Conservation (phyloP, 495 filamentous ascomycete genomes). For the Penicillium odoratum region DNA sequence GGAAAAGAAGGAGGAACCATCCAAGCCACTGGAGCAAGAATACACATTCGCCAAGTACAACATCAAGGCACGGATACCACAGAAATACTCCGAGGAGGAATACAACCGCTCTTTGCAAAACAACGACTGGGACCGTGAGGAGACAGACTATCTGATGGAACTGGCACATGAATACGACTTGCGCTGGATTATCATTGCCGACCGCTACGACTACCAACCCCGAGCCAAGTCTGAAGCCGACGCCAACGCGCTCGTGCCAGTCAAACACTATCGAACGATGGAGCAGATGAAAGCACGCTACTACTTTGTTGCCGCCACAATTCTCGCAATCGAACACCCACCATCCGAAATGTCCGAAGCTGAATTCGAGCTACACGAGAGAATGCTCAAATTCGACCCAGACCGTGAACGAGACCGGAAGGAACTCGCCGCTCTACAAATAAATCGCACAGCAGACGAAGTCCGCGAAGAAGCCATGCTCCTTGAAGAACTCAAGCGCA, state of each 20-base stretch:
- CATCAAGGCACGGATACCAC: constrained; percentile 67
- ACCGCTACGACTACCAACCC: constrained; percentile 81
- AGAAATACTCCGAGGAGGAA: constrained; percentile 76
- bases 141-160: constrained; percentile 86
- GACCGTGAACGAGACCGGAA: constrained; percentile 75
- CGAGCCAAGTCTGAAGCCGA: constrained; percentile 39
- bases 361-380: constrained; percentile 78
- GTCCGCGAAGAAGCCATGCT: constrained; percentile 87
- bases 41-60: constrained; percentile 78
- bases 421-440: constrained; percentile 73
- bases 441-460: constrained; percentile 81
- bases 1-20: constrained; percentile 35
- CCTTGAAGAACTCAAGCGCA: constrained; percentile 84
- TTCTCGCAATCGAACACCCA: constrained; percentile 82
- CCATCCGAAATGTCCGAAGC: constrained; percentile 79
- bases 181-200: constrained; percentile 88
- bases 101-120: constrained; percentile 74
- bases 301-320: constrained; percentile 78
- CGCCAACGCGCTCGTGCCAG: constrained; percentile 40
- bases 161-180: constrained; percentile 75
- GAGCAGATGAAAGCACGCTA: constrained; percentile 92
- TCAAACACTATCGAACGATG: constrained; percentile 59
- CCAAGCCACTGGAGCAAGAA: constrained; percentile 32
- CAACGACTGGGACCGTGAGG: constrained; percentile 81
- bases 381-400: constrained; percentile 82